Conservation (phyloP, 495 filamentous ascomycete species). For the Corynascus novoguineensis region DNA sequence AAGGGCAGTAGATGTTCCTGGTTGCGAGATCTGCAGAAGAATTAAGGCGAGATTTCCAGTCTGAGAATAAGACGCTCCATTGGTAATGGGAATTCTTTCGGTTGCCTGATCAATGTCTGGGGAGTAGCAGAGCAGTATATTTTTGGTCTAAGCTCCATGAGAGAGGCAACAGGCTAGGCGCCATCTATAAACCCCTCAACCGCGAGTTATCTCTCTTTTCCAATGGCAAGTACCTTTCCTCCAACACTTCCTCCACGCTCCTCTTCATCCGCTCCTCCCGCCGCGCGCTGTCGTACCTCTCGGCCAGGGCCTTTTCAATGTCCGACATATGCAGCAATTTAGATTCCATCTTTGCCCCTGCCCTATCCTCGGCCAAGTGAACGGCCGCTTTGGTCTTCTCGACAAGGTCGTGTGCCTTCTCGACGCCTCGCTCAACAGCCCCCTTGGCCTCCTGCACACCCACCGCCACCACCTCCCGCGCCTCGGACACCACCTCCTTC, state of each 20-base stretch:
- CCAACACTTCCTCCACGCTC: slow-evolving; percentile 41
- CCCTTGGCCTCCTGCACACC: slow-evolving; percentile 30
- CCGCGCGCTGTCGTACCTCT: slow-evolving; percentile 40
- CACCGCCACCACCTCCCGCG: slow-evolving; percentile 25
- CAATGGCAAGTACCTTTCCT: slow-evolving; percentile 44
- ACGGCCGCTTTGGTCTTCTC: slow-evolving; percentile 26
- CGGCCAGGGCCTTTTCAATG: slow-evolving; percentile 41
- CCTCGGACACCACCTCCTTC: slow-evolving; percentile 12
- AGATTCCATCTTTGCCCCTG: slow-evolving; percentile 24
- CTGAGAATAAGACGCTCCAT: not conserved
- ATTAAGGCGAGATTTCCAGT: slow-evolving; percentile 29
- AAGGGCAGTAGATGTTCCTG: slow-evolving; percentile 42
- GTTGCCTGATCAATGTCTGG: not conserved
- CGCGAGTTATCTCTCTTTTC: slow-evolving; percentile 36
- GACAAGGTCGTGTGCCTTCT: slow-evolving; percentile 25
- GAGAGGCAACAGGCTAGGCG: not conserved
- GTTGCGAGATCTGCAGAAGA: slow-evolving; percentile 41
- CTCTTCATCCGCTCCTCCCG: slow-evolving; percentile 28
- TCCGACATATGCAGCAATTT: slow-evolving; percentile 31
- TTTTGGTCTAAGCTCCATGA: too few species aligned
- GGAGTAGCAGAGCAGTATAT: too few species aligned
- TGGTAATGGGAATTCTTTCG: not conserved
- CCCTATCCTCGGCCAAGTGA: slow-evolving; percentile 25
- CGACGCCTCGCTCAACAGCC: slow-evolving; percentile 18
- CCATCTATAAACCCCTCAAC: slow-evolving; percentile 18